phyloP scores from a whole-genome alignment of 495 filamentous ascomycete species.

The Penicillium arizonense region DNA sequence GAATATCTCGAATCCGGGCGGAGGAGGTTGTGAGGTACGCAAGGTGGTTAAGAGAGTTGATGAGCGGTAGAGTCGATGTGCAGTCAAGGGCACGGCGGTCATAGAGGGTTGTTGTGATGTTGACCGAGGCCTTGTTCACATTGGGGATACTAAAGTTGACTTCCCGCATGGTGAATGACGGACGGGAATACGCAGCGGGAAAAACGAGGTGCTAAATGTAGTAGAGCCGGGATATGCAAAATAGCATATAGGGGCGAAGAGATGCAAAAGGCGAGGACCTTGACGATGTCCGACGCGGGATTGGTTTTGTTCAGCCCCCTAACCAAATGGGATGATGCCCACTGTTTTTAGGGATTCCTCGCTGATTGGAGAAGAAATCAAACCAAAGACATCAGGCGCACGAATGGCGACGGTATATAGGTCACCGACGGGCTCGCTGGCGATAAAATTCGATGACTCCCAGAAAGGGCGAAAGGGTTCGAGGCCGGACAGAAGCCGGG shows the following conservation, averaged over 20 bases:
- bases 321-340: slow-evolving; percentile 17
- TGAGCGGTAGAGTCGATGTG: slow-evolving; percentile 93
- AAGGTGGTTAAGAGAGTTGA: slow-evolving; percentile 97
- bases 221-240: slow-evolving; percentile 4
- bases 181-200: background rate
- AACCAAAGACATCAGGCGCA: slow-evolving; percentile 23
- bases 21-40: slow-evolving; percentile 99
- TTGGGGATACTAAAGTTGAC: slow-evolving; percentile 99
- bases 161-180: slow-evolving; percentile 76
- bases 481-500: background rate
- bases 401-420: slow-evolving; percentile 2
- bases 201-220: slow-evolving; percentile 2
- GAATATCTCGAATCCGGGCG: slow-evolving; percentile 92
- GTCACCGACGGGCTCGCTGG: background rate
- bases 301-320: slow-evolving; percentile 16
- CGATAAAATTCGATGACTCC: slow-evolving; percentile 7
- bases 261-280: slow-evolving; percentile 21
- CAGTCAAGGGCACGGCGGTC: slow-evolving; percentile 96
- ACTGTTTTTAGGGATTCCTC: slow-evolving; percentile 13
- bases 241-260: slow-evolving; percentile 11
- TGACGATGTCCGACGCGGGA: slow-evolving; percentile 14
- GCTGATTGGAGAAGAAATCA: slow-evolving; percentile 4
- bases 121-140: slow-evolving; percentile 99
- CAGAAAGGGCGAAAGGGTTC: slow-evolving; percentile 13
- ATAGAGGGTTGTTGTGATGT: slow-evolving; percentile 97